Conservation (phyloP, 495 filamentous ascomycete genomes). For the Astrocystis sublimbata region DNA sequence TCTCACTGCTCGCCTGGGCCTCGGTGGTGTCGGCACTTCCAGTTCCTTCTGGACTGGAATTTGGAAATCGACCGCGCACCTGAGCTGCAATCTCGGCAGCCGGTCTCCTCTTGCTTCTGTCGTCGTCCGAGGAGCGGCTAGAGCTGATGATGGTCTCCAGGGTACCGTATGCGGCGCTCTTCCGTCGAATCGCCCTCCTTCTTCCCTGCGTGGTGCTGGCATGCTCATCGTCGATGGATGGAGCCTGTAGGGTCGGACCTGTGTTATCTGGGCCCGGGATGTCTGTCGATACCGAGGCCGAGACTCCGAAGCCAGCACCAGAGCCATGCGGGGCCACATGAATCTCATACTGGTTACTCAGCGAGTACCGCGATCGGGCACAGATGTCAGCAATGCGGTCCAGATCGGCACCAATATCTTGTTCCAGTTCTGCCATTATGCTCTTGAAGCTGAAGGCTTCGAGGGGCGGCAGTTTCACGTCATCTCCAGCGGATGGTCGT, state of each 20-base stretch:
- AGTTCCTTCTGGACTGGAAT: constrained; percentile 30
- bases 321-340: constrained; percentile 57
- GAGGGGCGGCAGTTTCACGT: constrained; percentile 48
- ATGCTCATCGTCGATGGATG: constrained; percentile 49
- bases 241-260: constrained; percentile 51
- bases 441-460: constrained; percentile 62
- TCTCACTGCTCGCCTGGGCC: constrained; percentile 24
- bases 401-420: constrained; percentile 48
- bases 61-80: constrained; percentile 45
- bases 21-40: constrained; percentile 21
- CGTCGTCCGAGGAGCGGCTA: constrained; percentile 57
- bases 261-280: constrained; percentile 10
- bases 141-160: constrained; percentile 60
- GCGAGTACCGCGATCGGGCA: constrained; percentile 53
- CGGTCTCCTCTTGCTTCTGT: constrained; percentile 48
- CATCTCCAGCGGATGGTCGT: constrained; percentile 16
- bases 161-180: constrained; percentile 52
- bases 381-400: constrained; percentile 62
- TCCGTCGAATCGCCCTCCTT: constrained; percentile 38
- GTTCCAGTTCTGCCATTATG: constrained; percentile 54
- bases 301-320: constrained; percentile 37
- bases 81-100: constrained; percentile 52
- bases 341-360: constrained; percentile 62
- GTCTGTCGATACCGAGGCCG: constrained; percentile 23
- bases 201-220: constrained; percentile 21